Base-by-base conservation (phyloP, 164 flowering plant species). In the Magnolia sinica region DNA sequence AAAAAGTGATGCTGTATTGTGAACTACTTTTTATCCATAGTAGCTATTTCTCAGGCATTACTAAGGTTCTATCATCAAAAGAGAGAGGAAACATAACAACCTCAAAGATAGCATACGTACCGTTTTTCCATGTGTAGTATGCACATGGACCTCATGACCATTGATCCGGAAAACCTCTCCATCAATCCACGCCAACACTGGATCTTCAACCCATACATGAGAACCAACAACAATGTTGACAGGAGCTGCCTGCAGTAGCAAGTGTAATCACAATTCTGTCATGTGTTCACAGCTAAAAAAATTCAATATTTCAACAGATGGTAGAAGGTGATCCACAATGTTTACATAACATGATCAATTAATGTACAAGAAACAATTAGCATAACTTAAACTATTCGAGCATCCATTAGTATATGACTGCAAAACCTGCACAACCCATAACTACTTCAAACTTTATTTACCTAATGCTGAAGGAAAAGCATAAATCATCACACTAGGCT, bases 191-290 rank as follows among this genome's bases (percentile, higher is more conserved):
- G 97, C 95, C 75, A 81, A 70, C 10, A 67, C 83, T 29, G 90
- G 90, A 84, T 94, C 96, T 78, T 92, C 97, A 73, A 83, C 89
- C 99, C 99, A 96, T 76, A 92, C 94, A 83, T 96, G 94, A 76
- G 99, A 91, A 72, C 98, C 97, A 31, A 89, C 91, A 76, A 88
- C 89, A 72, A 96, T 94, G 72, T 89, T 94, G 70, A 90, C 97
- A 23, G 89, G 78, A 75, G 94, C 88, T 70, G 89, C 98, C 99
- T 96, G 94, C 85, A 89, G 58, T 71, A 73, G 37, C 50, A 82
- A 70, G 70, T 68, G n/a, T 22, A 22, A 22, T 27, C 14, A 66
- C 22, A 22, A 66, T 14, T 66, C 14, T 55, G 61, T 11, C 61
- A 55, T 55, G 18, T 55, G 18, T 55, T 55, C 18, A 24, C 69